These are phyloP conservation scores for Pythium periplocum DNA, from an alignment of 352 stramenopile genomes.

Conservation along the genomic window DNA sequence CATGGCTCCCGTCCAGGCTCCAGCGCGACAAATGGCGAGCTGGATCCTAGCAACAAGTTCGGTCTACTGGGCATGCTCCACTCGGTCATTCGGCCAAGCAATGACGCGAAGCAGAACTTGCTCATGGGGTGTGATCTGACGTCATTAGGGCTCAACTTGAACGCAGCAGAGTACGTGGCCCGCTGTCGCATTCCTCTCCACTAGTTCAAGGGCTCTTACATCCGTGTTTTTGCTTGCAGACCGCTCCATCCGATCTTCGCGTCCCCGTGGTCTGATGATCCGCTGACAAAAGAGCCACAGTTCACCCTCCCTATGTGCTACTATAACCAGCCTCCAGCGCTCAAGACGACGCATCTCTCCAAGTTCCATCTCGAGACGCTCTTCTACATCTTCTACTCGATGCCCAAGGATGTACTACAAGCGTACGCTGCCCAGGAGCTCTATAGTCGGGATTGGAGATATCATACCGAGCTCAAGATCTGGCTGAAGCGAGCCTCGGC, in stretches of 20 bases:
- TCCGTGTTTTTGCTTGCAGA: constrained; percentile 16
- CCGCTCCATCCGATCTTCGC: constrained; percentile 78
- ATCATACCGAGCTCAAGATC: constrained; percentile 95
- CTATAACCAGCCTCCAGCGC: constrained; percentile 92
- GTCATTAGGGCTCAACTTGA: constrained; percentile 80
- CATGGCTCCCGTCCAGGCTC: constrained; percentile 27
- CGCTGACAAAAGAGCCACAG: constrained; percentile 76
- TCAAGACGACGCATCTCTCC: constrained; percentile 96
- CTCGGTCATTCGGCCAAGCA: constrained; percentile 62
- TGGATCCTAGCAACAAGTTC: constrained; percentile 74
- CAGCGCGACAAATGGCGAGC: constrained; percentile 25
- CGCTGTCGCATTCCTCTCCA: too few species aligned
- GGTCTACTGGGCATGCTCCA: constrained; percentile 79
- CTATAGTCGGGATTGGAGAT: constrained; percentile 95
- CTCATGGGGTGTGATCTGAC: constrained; percentile 78
- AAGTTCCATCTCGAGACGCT: constrained; percentile 99
- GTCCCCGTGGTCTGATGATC: constrained; percentile 70
- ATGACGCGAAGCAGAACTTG: constrained; percentile 69
- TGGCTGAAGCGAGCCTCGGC: constrained; percentile 92
- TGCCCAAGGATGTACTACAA: constrained; percentile 97
- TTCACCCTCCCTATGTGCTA: constrained; percentile 84
- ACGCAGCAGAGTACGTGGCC: constrained; percentile 65
- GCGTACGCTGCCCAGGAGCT: constrained; percentile 87
- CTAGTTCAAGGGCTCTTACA: background rate
- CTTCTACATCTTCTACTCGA: constrained; percentile 99